Evolutionary conservation across 495 filamentous ascomycete species (phyloP).

Genomic region (Lepidopterella palustris): DNA sequence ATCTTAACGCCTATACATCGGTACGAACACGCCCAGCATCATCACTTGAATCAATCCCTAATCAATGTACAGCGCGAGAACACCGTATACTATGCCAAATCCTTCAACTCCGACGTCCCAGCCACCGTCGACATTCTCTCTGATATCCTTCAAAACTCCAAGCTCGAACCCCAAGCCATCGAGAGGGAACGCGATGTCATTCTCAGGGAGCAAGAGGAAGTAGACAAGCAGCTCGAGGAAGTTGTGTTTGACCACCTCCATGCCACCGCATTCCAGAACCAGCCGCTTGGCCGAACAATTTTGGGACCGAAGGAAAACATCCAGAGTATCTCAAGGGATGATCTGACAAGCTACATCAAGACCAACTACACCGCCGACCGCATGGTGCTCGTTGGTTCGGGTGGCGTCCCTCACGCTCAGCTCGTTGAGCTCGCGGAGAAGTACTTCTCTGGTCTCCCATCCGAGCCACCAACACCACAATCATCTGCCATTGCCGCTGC

Average conservation of each 20-base stretch:
- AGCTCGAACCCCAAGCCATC: slow-evolving; percentile 85
- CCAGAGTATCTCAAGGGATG: slow-evolving; percentile 81
- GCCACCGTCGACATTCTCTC: slow-evolving; percentile 94
- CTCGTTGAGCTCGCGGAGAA: slow-evolving; percentile 95
- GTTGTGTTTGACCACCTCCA: slow-evolving; percentile 99
- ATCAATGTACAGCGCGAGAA: slow-evolving; percentile 70
- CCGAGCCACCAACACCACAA: slow-evolving; percentile 61
- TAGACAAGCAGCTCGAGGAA: slow-evolving; percentile 98
- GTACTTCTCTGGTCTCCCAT: slow-evolving; percentile 76
- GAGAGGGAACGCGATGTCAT: slow-evolving; percentile 98
- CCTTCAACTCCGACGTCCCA: slow-evolving; percentile 95
- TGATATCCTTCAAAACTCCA: slow-evolving; percentile 98
- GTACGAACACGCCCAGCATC: slow-evolving; percentile 50
- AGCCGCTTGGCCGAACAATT: slow-evolving; percentile 96
- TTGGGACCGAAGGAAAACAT: slow-evolving; percentile 98
- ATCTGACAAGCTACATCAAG: slow-evolving; percentile 93
- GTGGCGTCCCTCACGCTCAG: slow-evolving; percentile 87
- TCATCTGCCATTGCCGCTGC: slow-evolving; percentile 56
- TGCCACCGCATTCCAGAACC: slow-evolving; percentile 92
- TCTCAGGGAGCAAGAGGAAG: slow-evolving; percentile 96
- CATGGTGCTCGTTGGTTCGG: slow-evolving; percentile 96
- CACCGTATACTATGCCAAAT: slow-evolving; percentile 99
- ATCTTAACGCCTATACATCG: slow-evolving; percentile 99
- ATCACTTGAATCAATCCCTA: slow-evolving; percentile 1
- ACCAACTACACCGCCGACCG: slow-evolving; percentile 98